Evolutionary conservation across 805 yeast species (phyloP).

Genomic region (Metschnikowia sp.): DNA sequence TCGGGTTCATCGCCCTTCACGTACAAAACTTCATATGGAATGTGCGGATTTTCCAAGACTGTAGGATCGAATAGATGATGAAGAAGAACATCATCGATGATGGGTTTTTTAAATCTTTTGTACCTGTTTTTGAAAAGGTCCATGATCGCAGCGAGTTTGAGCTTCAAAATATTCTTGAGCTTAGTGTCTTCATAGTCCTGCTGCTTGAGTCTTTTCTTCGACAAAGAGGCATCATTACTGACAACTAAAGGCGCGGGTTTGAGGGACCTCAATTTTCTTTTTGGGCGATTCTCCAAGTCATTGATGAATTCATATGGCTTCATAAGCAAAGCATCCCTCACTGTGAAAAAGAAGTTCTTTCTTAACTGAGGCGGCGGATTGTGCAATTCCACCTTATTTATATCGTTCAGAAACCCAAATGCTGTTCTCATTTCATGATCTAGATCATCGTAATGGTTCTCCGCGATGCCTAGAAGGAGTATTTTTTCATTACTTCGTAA

Average conservation of each 20-base stretch:
- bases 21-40: slow-evolving; percentile 37
- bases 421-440: slow-evolving; percentile 47
- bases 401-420: slow-evolving; percentile 52
- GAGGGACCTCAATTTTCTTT: slow-evolving; percentile 42
- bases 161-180: slow-evolving; percentile 77
- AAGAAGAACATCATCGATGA: slow-evolving; percentile 72
- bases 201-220: slow-evolving; percentile 46
- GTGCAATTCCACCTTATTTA: slow-evolving; percentile 44
- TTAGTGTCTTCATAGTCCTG: slow-evolving; percentile 69
- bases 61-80: slow-evolving; percentile 74
- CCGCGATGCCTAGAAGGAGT: slow-evolving; percentile 71
- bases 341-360: slow-evolving; percentile 48
- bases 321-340: slow-evolving; percentile 55
- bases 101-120: slow-evolving; percentile 86
- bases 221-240: slow-evolving; percentile 29
- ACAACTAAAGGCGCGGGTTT: slow-evolving; percentile 25
- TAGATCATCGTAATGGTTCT: slow-evolving; percentile 36
- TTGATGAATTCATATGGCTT: slow-evolving; percentile 69
- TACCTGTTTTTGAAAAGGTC: slow-evolving; percentile 84
- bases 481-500: slow-evolving; percentile 71
- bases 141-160: slow-evolving; percentile 83
- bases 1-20: slow-evolving; percentile 44
- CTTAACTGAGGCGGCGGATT: slow-evolving; percentile 50
- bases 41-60: slow-evolving; percentile 34
- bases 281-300: slow-evolving; percentile 57